phyloP scores from a whole-genome alignment of 2,329 filamentous ascomycete genomes.

The Zymoseptoria tritici region DNA sequence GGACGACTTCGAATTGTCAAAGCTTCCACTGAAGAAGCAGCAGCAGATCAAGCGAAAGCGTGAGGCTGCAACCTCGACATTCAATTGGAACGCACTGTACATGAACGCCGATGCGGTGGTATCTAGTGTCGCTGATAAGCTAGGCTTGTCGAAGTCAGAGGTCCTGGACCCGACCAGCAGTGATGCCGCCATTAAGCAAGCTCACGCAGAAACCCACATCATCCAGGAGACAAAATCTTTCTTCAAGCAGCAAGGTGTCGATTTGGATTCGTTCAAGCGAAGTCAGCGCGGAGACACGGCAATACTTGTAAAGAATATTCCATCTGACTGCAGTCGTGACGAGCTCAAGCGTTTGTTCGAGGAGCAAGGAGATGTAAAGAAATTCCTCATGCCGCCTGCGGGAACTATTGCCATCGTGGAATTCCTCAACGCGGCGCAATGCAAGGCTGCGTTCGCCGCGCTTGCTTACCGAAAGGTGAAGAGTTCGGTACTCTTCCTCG shows the following conservation, averaged over 20 bases:
- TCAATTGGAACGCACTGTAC: conserved; percentile 99
- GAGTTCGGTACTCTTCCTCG: conserved; percentile 83
- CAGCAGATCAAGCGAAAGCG: conserved; percentile 79
- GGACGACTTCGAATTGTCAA: conserved; percentile 83
- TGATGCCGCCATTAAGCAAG: conserved; percentile 91
- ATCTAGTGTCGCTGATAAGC: conserved; percentile 73
- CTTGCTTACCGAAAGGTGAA: conserved; percentile 87
- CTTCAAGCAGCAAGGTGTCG: conserved; percentile 79
- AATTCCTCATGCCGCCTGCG: conserved; percentile 83
- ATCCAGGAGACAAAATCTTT: conserved; percentile 96
- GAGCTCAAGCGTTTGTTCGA: conserved; percentile 77
- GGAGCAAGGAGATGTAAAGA: conserved; percentile 72
- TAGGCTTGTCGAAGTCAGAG: conserved; percentile 86
- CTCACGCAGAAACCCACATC: conserved; percentile 88
- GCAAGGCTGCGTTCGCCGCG: conserved; percentile 73
- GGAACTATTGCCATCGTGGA: conserved; percentile 93
- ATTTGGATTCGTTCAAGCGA: conserved; percentile 84
- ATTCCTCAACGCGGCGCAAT: conserved; percentile 70
- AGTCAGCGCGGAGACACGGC: conserved; percentile 76
- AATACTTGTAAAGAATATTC: conserved; percentile 92
- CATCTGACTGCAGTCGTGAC: conserved; percentile 69
- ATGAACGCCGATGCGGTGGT: conserved; percentile 94
- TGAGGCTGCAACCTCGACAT: conserved; percentile 67
- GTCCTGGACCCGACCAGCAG: conserved; percentile 91
- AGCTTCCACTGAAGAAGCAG: conserved; percentile 90